A percentile compares a stretch with the other conserved stretches of the same genome.
Evolutionary conservation across 176 grass and related monocot species (phyloP).

Genomic region (Zoysia pacifica): DNA sequence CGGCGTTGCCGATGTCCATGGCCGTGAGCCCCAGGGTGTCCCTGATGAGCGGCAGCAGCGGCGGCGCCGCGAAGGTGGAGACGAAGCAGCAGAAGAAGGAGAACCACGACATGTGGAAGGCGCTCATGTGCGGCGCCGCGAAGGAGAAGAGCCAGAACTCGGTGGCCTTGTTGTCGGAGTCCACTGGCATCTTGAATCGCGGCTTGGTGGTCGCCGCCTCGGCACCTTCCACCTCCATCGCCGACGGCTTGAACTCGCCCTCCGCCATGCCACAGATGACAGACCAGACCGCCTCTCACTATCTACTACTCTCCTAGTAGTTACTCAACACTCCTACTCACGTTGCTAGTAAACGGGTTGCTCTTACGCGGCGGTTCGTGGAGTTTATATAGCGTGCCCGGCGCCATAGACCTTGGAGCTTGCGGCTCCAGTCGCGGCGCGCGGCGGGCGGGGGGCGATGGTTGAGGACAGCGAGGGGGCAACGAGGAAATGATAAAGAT

Average conservation of each 20-base stretch:
- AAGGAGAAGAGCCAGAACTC: slow-evolving; percentile 94
- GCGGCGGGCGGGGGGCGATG: slow-evolving; percentile 5
- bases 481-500: slow-evolving; percentile 29
- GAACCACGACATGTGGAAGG: slow-evolving; percentile 96
- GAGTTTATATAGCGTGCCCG: slow-evolving; percentile 23
- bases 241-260: slow-evolving; percentile 7
- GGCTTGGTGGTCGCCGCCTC: slow-evolving; percentile 26
- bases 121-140: slow-evolving; percentile 76
- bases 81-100: slow-evolving; percentile 99
- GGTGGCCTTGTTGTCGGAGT: slow-evolving; percentile 89
- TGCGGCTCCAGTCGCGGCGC: not conserved
- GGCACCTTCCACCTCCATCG: slow-evolving; percentile 40
- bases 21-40: slow-evolving; percentile 74
- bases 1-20: slow-evolving; percentile 93
- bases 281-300: too few relatives aligned
- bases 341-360: not conserved
- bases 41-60: slow-evolving; percentile 80
- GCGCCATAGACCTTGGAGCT: not conserved
- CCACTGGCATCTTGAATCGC: slow-evolving; percentile 75
- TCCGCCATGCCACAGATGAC: slow-evolving; percentile 18
- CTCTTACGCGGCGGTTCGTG: not conserved
- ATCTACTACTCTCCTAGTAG: not conserved
- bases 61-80: slow-evolving; percentile 85
- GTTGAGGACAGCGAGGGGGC: slow-evolving; percentile 42
- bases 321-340: not conserved